A percentile compares a stretch with the other conserved stretches of the same genome.
phyloP scores from a whole-genome alignment of 441 rosid genomes.

The Adansonia gregorii region DNA sequence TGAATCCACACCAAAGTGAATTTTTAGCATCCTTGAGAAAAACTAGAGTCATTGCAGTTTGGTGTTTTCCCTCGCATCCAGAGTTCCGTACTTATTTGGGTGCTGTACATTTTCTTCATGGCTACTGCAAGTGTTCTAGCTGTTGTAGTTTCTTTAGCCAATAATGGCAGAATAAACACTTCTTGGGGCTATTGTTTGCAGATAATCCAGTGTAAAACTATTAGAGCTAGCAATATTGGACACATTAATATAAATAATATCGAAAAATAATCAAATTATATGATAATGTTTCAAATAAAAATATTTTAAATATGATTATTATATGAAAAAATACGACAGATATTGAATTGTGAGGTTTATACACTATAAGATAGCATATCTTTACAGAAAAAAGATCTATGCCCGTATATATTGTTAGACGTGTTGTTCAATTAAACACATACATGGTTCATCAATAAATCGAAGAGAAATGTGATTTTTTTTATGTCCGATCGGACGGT shows the following conservation, averaged over 20 bases:
- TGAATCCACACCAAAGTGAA: constrained; percentile 1
- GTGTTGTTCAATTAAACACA: background rate
- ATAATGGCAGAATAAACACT: background rate
- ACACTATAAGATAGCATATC: background rate
- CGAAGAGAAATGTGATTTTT: background rate
- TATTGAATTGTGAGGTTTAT: too few relatives aligned
- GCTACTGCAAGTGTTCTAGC: background rate
- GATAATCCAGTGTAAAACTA: background rate
- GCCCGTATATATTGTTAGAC: background rate
- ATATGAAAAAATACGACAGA: too few relatives aligned
- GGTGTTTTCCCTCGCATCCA: background rate
- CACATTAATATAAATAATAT: too few relatives aligned
- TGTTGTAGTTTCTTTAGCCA: background rate
- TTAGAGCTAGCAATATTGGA: too few relatives aligned
- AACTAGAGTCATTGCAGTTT: constrained; percentile 23
- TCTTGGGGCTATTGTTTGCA: background rate
- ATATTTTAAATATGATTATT: too few relatives aligned
- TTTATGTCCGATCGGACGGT: background rate
- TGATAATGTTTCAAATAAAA: too few relatives aligned
- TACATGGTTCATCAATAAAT: background rate
- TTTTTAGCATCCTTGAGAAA: constrained; percentile 17
- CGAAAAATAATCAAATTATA: too few relatives aligned
- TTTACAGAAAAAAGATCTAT: background rate
- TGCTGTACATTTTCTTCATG: constrained; percentile 29
- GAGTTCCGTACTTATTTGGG: constrained; percentile 8